These are phyloP conservation scores for Fusarium verticillioides DNA, from an alignment of 2,329 filamentous ascomycete species.

Conservation along the genomic window DNA sequence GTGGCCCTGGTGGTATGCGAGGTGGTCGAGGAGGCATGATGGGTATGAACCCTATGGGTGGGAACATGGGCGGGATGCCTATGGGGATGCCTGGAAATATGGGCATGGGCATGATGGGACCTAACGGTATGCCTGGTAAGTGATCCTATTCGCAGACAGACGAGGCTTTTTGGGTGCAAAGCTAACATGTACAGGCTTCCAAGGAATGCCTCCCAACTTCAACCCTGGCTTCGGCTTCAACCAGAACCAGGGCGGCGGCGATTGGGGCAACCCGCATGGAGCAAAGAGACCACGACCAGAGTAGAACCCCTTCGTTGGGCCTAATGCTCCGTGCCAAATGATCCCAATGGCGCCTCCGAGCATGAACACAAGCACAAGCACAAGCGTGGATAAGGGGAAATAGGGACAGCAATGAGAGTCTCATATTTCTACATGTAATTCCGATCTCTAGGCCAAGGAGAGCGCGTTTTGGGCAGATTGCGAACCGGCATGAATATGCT, in stretches of 20 bases:
- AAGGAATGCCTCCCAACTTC: constrained; percentile 76
- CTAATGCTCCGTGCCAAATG: not conserved
- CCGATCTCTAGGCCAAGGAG: not conserved
- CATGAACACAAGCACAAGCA: not conserved
- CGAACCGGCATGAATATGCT: not conserved
- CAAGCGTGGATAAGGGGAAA: not conserved
- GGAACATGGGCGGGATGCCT: constrained; percentile 53
- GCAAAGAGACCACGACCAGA: constrained; percentile 83
- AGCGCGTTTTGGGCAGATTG: constrained; percentile 5
- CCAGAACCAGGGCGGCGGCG: constrained; percentile 59
- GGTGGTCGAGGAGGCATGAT: constrained; percentile 64
- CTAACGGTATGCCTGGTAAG: constrained; percentile 50
- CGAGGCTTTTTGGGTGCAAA: not conserved
- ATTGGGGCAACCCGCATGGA: constrained; percentile 83
- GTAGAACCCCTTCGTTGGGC: constrained; percentile 46
- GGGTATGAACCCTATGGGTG: constrained; percentile 59
- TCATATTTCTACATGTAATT: not conserved
- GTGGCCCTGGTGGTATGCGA: constrained; percentile 61
- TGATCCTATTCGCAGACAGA: not conserved
- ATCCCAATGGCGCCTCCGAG: not conserved
- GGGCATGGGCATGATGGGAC: no score
- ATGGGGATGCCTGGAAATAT: no score
- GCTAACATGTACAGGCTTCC: constrained; percentile 64
- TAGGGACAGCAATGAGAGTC: not conserved
- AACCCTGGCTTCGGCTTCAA: constrained; percentile 76